A percentile compares a stretch with the other conserved stretches of the same genome.
phyloP scores from a whole-genome alignment of 73 alveolate species.

The Durusdinium trenchii region DNA sequence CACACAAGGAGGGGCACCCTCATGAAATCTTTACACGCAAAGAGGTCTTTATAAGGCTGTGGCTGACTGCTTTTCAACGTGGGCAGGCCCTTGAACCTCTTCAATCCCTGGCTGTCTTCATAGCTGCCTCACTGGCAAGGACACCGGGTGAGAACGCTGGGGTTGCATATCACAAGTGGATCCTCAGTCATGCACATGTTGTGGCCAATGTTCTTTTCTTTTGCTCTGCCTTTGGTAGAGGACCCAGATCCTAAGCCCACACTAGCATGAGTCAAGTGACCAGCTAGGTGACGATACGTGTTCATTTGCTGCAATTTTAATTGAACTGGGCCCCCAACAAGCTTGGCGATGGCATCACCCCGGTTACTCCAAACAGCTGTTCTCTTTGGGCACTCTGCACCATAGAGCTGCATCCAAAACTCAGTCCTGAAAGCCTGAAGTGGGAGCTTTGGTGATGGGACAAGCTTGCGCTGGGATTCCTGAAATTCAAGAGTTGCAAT shows the following conservation, averaged over 20 bases:
- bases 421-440: background rate
- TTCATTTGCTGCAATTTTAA: background rate
- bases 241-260: background rate
- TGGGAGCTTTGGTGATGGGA: background rate
- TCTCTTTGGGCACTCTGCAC: background rate
- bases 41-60: background rate
- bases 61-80: background rate
- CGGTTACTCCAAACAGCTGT: slow-evolving; percentile 6
- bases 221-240: background rate
- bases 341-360: background rate
- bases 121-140: background rate
- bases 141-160: background rate
- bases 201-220: background rate
- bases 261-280: background rate
- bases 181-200: background rate
- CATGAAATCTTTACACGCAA: too few species aligned
- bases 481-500: background rate
- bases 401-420: background rate
- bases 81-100: slow-evolving; percentile 31
- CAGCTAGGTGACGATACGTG: too few species aligned
- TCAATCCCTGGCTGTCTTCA: background rate
- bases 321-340: background rate
- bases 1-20: too few species aligned
- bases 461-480: too few species aligned
- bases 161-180: background rate